Base-by-base conservation (phyloP, 2,329 filamentous ascomycete species). In the Apiospora aurea region DNA sequence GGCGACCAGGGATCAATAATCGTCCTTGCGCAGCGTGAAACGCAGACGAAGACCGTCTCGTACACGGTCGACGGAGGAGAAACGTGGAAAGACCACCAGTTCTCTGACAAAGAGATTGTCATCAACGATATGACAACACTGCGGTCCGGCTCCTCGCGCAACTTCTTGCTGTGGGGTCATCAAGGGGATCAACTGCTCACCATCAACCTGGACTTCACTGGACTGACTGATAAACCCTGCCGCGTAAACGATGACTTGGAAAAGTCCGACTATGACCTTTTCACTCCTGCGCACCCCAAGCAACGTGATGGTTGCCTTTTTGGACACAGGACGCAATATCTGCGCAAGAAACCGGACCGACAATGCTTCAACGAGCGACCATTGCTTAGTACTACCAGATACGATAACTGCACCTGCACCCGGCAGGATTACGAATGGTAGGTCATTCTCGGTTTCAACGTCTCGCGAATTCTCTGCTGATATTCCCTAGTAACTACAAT, bases 1-100 rank as follows among this genome's bases (percentile, higher is more conserved):
- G 97, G 96, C 72, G 97, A 99, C 77, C 94, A 97, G 81, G 96
- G 96, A 41, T 96, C 94, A 7, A 92, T 98, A 77, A 90, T 98
- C 74, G 94, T 97, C 57, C 92, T 99, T 68, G 95, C 96, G 29
- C 89, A 93, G 78, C 90, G 94, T 72, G 87, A 88, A 18, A 88
- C 87, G 70, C 86, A 89, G 69, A 94, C 93, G 5, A 92, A 92
- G 75, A 83, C 86, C 0, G 84, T 95, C 70, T 90, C 90, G 72
- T 98, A 96, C 83, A 92, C 94, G 21, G 85, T 91, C 14, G 92
- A 99, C 79, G 93, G 96, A 79, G 96, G 97, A 74, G 84, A 89
- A 61, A 93, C 86, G 1, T 99, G 96, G 96, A 83, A 85, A 26
- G 88, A 94, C 69, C 93, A 93, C 80, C 79, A 90, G 73, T 98